These are phyloP conservation scores for Pseudonitzschia multiseries DNA, from an alignment of 108 stramenopile genomes.

Conservation along the genomic window DNA sequence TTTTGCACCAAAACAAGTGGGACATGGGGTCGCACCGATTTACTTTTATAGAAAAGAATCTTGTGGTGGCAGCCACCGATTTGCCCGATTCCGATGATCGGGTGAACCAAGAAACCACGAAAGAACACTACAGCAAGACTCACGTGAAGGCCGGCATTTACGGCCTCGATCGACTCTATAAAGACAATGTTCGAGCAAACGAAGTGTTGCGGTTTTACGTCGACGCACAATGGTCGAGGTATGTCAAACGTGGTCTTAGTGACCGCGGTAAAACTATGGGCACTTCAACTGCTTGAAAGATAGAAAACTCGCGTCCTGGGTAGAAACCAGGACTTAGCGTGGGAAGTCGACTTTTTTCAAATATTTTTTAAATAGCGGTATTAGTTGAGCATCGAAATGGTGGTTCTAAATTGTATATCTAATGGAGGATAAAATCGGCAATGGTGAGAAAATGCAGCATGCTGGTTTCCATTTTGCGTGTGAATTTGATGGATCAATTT, in stretches of 20 bases:
- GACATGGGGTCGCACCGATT: slow-evolving; percentile 90
- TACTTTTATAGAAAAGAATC: slow-evolving; percentile 72
- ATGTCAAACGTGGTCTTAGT: not conserved
- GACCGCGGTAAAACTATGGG: not conserved
- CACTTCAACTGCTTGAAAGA: too few relatives aligned
- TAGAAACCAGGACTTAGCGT: too few relatives aligned
- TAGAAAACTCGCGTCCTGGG: too few relatives aligned
- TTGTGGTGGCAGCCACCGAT: slow-evolving; percentile 87
- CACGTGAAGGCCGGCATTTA: slow-evolving; percentile 60
- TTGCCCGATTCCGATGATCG: slow-evolving; percentile 85
- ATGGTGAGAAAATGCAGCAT: too few relatives aligned
- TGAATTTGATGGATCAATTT: too few relatives aligned
- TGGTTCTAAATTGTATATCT: too few relatives aligned
- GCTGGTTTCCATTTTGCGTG: too few relatives aligned
- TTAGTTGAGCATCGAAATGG: too few relatives aligned
- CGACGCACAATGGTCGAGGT: slow-evolving; percentile 32
- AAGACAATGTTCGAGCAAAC: slow-evolving; percentile 37
- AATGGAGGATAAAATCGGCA: too few relatives aligned
- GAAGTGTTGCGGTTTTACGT: slow-evolving; percentile 42
- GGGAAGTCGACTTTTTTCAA: too few relatives aligned
- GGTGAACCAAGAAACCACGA: slow-evolving; percentile 43
- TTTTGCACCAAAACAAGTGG: slow-evolving; percentile 80
- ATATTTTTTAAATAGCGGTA: too few relatives aligned
- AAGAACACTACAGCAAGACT: slow-evolving; percentile 53
- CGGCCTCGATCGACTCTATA: slow-evolving; percentile 54